phyloP scores from a whole-genome alignment of 352 stramenopile species.

The Peronospora destructor region DNA sequence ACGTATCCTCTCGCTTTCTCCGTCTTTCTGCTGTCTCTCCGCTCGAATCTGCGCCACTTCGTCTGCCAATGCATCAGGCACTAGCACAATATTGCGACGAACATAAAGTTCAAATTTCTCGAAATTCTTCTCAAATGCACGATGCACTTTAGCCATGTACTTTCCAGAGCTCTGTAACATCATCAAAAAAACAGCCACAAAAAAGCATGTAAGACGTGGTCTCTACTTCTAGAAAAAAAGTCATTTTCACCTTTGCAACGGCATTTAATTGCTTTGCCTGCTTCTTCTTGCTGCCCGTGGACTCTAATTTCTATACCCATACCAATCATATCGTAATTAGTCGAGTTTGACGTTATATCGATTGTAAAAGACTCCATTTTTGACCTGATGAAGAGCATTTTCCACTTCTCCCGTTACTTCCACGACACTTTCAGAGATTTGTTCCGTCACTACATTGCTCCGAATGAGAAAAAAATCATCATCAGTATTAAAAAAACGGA shows the following conservation, averaged over 20 bases:
- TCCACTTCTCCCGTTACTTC: constrained; percentile 59
- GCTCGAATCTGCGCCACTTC: constrained; percentile 37
- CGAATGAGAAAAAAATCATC: neutral
- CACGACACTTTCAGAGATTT: constrained; percentile 41
- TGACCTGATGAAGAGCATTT: constrained; percentile 59
- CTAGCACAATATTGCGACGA: constrained; percentile 62
- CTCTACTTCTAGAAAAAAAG: neutral
- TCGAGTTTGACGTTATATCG: neutral
- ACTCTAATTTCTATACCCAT: constrained; percentile 29
- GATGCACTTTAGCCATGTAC: constrained; percentile 58
- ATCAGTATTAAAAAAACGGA: neutral
- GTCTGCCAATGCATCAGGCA: constrained; percentile 39
- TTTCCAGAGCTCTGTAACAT: constrained; percentile 38
- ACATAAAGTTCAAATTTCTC: constrained; percentile 81
- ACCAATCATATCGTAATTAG: neutral
- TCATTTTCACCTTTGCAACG: constrained; percentile 44
- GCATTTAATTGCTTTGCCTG: constrained; percentile 52
- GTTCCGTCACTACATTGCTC: constrained; percentile 31
- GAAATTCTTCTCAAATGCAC: constrained; percentile 74
- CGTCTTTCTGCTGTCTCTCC: constrained; percentile 17
- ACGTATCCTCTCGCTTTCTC: neutral
- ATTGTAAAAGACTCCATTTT: neutral
- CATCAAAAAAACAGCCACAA: constrained; percentile 4
- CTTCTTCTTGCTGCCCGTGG: constrained; percentile 51
- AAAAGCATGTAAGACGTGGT: neutral